Conservation (phyloP, 495 filamentous ascomycete species). For the Bombardia bombarda region DNA sequence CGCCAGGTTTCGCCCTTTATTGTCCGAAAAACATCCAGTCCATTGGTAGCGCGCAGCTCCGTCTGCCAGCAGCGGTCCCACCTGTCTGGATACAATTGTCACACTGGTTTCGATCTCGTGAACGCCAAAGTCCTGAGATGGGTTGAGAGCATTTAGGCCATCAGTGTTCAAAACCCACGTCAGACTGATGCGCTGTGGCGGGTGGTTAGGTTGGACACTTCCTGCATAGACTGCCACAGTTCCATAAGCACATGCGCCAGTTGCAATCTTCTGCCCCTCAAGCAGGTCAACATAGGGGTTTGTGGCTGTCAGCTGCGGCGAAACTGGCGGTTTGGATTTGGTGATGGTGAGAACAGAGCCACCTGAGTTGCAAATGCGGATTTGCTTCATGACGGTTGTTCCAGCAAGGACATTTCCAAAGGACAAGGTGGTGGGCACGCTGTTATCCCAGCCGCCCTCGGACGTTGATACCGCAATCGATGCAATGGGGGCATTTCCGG, state of each 20-base stretch:
- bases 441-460: slow-evolving; percentile 40
- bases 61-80: slow-evolving; percentile 24
- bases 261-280: slow-evolving; percentile 38
- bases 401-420: slow-evolving; percentile 39
- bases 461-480: slow-evolving; percentile 38
- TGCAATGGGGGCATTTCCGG: slow-evolving; percentile 33
- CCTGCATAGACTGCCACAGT: slow-evolving; percentile 38
- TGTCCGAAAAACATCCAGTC: slow-evolving; percentile 34
- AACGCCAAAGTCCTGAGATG: slow-evolving; percentile 8
- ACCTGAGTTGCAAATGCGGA: slow-evolving; percentile 37
- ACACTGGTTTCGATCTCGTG: slow-evolving; percentile 29
- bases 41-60: slow-evolving; percentile 29
- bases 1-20: slow-evolving; percentile 30
- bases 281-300: slow-evolving; percentile 36
- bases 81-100: slow-evolving; percentile 30
- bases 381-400: slow-evolving; percentile 24
- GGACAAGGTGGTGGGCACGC: slow-evolving; percentile 24
- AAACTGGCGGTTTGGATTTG: slow-evolving; percentile 43
- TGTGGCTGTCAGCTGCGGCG: slow-evolving; percentile 27
- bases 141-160: slow-evolving; percentile 33
- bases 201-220: slow-evolving; percentile 37
- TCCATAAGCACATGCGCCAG: slow-evolving; percentile 32
- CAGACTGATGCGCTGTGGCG: slow-evolving; percentile 29
- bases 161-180: slow-evolving; percentile 39
- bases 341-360: slow-evolving; percentile 34